Conservation (phyloP, 2,329 filamentous ascomycete species). For the Phoma sp. region DNA sequence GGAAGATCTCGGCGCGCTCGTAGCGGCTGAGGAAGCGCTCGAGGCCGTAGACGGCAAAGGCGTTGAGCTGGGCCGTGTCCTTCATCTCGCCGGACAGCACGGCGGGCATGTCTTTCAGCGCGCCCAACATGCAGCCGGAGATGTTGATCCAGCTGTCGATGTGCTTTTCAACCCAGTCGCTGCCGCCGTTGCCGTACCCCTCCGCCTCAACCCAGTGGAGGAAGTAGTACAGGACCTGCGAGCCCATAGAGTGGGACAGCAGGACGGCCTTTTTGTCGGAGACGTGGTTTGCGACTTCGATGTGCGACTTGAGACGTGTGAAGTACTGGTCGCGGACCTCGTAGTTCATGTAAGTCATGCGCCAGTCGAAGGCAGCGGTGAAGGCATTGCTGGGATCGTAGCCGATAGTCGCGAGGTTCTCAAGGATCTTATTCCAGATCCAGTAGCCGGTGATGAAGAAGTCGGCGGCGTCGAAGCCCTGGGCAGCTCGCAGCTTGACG, state of each 20-base stretch:
- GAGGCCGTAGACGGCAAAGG: conserved; percentile 94
- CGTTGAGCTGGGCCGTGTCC: conserved; percentile 94
- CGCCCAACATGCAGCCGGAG: conserved; percentile 95
- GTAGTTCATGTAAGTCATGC: conserved; percentile 86
- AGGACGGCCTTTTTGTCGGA: conserved; percentile 81
- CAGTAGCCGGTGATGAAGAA: conserved; percentile 92
- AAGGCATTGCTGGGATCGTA: conserved; percentile 86
- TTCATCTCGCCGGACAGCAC: conserved; percentile 97
- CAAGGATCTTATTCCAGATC: conserved; percentile 99
- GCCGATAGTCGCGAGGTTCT: conserved; percentile 93
- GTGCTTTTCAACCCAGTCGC: conserved; percentile 87
- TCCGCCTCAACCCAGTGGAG: conserved; percentile 82
- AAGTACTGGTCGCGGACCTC: conserved; percentile 94
- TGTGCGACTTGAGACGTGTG: conserved; percentile 84
- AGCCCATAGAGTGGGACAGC: conserved; percentile 96
- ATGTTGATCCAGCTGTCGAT: conserved; percentile 98
- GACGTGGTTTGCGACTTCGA: conserved; percentile 80
- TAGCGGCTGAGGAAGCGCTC: conserved; percentile 93
- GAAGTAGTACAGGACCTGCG: conserved; percentile 88
- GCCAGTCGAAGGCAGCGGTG: conserved; percentile 84
- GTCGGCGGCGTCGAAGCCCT: conserved; percentile 96
- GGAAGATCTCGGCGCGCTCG: conserved; percentile 91
- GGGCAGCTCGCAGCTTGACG: conserved; percentile 88
- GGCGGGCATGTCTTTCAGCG: conserved; percentile 87
- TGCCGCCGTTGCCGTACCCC: conserved; percentile 79